Evolutionary conservation across 805 yeast species (phyloP), one percentile per base, ranked within the genome.

Genomic region (Zygoascus bituminiphila): DNA sequence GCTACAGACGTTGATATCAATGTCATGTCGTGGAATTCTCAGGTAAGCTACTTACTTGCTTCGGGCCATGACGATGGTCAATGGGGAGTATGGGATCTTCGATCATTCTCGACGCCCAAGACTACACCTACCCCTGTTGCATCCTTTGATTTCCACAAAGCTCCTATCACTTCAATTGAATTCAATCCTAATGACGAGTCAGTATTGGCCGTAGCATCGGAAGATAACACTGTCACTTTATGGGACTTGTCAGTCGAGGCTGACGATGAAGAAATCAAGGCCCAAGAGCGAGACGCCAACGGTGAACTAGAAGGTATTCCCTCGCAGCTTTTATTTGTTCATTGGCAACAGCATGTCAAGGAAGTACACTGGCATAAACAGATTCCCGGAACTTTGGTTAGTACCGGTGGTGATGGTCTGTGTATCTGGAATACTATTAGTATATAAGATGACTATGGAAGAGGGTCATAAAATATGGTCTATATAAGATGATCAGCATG

Each of bases 171-270:
- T 1, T 83, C 96, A 5, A 88, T 93, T 55, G 82, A 91, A 53
- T 93, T 91, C 75, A 89, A 89, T 63, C 98, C 98, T 44, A 72
- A 82, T 55, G 98, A 93, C 64, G 98, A 93, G 68, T 87, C 96
- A 0, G 88, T 89, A 53, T 77, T 93, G 47, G 98, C 98, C 1
- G 97, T 91, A 15, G 88, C 94, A 2, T 86, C 95, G 0, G 98
- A 89, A 64, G 98, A 93, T 67, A 88, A 88, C 65, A 93, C 98
- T 5, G 97, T 93, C 7, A 88, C 97, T 1, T 71, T 93, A 56
- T 93, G 98, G 98, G 98, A 93, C 71, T 75, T 93, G 64, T 91
- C 97, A 10, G 98, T 93, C 14, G 98, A 93, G 70, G 98, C 98
- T 2, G 98, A 89, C 66, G 98, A 93, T 63, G 98, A 91, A 63